Percentiles rank a stretch among this genome's conserved stretches.
phyloP scores from a whole-genome alignment of 257 asterid genomes.

The Paraleonurus japonicus region DNA sequence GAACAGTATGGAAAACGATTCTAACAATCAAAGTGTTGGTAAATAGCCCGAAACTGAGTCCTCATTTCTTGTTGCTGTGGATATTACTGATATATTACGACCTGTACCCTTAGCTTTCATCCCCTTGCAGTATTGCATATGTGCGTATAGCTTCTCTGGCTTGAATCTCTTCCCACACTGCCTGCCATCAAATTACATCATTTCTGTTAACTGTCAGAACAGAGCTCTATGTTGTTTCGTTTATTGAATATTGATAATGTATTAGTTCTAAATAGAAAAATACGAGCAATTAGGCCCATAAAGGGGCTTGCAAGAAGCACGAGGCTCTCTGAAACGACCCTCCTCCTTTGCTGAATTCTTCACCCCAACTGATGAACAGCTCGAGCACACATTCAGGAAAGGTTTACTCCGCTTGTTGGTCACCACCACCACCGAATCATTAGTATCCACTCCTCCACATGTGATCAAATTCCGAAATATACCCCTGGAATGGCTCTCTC shows the following conservation, averaged over 20 bases:
- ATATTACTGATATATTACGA: conserved; percentile 19
- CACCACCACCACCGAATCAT: conserved; percentile 49
- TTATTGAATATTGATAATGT: not conserved
- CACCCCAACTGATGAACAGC: conserved; percentile 40
- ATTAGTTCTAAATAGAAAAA: conserved; percentile 21
- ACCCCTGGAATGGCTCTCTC: conserved; percentile 41
- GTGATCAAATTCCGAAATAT: conserved; percentile 58
- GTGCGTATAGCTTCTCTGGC: conserved; percentile 75
- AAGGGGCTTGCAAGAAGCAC: conserved; percentile 53
- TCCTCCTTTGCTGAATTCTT: conserved; percentile 43
- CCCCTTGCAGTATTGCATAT: conserved; percentile 80
- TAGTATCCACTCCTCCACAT: conserved; percentile 63
- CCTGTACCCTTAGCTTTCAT: conserved; percentile 46
- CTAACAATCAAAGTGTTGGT: conserved; percentile 23
- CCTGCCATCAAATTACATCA: conserved; percentile 34
- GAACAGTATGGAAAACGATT: not conserved
- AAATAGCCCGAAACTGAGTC: conserved; percentile 36
- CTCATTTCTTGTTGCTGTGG: conserved; percentile 27
- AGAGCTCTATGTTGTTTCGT: not conserved
- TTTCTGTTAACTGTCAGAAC: not conserved
- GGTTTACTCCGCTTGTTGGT: conserved; percentile 26
- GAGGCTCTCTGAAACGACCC: conserved; percentile 33
- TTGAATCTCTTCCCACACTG: conserved; percentile 79
- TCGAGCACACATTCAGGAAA: conserved; percentile 28
- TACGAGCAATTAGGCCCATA: conserved; percentile 77